phyloP scores from a whole-genome alignment of 1,284 basidiomycete genomes.

The Sanguinoderma infundibulare region DNA sequence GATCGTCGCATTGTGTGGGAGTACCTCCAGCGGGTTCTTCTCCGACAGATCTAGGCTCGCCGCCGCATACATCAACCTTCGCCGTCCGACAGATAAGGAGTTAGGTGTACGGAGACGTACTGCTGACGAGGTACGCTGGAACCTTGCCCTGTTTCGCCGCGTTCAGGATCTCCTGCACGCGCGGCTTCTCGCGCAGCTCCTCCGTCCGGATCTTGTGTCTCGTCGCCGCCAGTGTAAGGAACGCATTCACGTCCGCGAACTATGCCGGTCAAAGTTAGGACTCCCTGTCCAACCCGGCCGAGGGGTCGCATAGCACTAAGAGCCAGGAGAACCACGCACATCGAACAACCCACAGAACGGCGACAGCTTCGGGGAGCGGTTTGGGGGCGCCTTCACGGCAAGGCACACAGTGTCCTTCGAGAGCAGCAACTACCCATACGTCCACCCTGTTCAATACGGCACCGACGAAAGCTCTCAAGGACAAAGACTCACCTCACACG shows the following conservation, averaged over 20 bases:
- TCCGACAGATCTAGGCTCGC: constrained; percentile 68
- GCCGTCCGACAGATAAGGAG: no score
- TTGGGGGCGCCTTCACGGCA: constrained; percentile 52
- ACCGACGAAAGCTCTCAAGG: background rate
- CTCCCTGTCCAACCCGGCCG: no score
- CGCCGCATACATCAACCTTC: background rate
- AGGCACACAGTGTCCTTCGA: constrained; percentile 66
- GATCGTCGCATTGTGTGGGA: constrained; percentile 65
- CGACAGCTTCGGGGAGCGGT: constrained; percentile 30
- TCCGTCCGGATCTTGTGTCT: constrained; percentile 66
- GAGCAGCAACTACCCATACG: constrained; percentile 55
- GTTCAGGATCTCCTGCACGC: constrained; percentile 66
- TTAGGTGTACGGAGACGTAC: no score
- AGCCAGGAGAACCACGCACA: constrained; percentile 50
- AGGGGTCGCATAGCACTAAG: no score
- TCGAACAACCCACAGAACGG: constrained; percentile 73
- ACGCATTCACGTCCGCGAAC: constrained; percentile 84
- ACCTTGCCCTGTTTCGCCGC: constrained; percentile 75
- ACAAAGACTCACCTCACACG: constrained; percentile 68
- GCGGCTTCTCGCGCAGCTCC: constrained; percentile 59
- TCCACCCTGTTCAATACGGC: background rate
- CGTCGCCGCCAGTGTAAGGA: constrained; percentile 78
- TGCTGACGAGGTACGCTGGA: constrained; percentile 74
- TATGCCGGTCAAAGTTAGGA: constrained; percentile 34
- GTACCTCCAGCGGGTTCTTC: constrained; percentile 73